Evolutionary conservation across 176 grass and related monocot species (phyloP).

Genomic region (Cenchrus fungigraminus): DNA sequence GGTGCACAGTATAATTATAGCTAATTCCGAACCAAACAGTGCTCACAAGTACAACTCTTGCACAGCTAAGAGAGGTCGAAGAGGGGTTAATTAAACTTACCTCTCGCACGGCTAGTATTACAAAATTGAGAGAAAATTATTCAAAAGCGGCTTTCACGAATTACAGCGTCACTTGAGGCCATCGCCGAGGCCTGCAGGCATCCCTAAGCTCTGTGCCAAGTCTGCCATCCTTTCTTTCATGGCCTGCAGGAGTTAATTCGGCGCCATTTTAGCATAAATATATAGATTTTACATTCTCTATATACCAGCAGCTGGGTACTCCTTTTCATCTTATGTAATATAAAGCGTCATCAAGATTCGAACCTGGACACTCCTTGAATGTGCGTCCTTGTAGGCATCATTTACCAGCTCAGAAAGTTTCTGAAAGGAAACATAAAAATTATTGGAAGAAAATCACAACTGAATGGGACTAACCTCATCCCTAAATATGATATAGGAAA

Average conservation of each 20-base stretch:
- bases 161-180: conserved; percentile 55
- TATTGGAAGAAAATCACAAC: neutral
- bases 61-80: conserved; percentile 14
- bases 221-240: conserved; percentile 99
- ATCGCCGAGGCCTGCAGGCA: conserved; percentile 76
- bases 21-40: conserved; percentile 24
- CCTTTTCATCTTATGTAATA: neutral
- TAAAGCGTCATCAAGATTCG: conserved; percentile 2
- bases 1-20: neutral
- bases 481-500: neutral
- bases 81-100: conserved; percentile 27
- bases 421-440: conserved; percentile 45
- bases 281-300: neutral
- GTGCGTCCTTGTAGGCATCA: conserved; percentile 95
- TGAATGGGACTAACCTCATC: neutral
- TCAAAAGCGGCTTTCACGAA: conserved; percentile 15
- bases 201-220: conserved; percentile 92
- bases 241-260: conserved; percentile 50
- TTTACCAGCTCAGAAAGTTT: conserved; percentile 89
- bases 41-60: conserved; percentile 33
- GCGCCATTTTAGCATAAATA: conserved; percentile 19
- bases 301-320: neutral
- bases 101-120: conserved; percentile 53
- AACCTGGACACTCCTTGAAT: conserved; percentile 86
- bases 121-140: conserved; percentile 62